Evolutionary conservation across 208 protist species (phyloP), one percentile per base, ranked within the genome.

Genomic region (Endotrypanum monterogeii): DNA sequence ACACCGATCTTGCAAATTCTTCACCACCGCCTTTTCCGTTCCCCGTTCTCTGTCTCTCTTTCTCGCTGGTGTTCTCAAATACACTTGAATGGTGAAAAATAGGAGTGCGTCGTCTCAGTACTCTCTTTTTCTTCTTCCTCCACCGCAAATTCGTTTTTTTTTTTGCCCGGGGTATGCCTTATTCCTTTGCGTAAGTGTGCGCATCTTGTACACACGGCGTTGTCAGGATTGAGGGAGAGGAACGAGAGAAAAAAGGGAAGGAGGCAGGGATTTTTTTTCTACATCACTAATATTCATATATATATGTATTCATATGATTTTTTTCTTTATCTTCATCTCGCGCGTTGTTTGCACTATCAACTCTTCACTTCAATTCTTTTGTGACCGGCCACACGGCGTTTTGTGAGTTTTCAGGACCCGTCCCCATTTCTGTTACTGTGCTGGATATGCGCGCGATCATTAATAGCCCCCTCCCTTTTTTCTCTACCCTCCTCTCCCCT

Each of bases 391-490:
- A 25, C 28, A 44, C 57, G 32, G 14, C 57, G 41, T 18, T 48
- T n/a, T 23, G 1, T 25, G 20, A 44, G 7, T 39, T 65, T 23
- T 16, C 37, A 3, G 35, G 7, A 23, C 46, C 8, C 61, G 55
- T 51, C 57, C 72, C 62, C 82, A 70, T 58, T 32, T 71, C 73
- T 73, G 58, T 68, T 57, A 65, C 46, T 48, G 23, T 46, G 51
- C 54, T 65, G 20, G 58, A 72, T 20, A 67, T 11, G 11, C 48
- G 25, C 44, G 20, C 35, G 20, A 28, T 18, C 4, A 46, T 9
- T 20, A 44, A n/a, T n/a, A n/a, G n/a, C n/a, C n/a, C n/a, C n/a
- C n/a, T n/a, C n/a, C n/a, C n/a, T n/a, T n/a, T n/a, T n/a, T n/a
- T n/a, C n/a, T n/a, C n/a, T n/a, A n/a, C n/a, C n/a, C 35, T 39